Base-by-base conservation (phyloP, 306 rosid species). In the Prunus persica region DNA sequence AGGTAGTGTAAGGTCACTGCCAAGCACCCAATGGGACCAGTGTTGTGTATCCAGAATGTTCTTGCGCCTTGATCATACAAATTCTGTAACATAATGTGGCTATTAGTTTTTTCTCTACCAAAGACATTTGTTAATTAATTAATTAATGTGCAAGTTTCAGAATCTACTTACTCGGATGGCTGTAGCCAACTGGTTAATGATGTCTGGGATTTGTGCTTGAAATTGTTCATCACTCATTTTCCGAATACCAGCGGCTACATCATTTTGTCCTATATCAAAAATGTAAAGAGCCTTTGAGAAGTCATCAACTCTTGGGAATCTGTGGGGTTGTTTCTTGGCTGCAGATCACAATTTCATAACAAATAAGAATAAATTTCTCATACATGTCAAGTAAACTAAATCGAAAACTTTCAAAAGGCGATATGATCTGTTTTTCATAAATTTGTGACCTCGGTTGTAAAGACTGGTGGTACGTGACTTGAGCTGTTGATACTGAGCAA, bases 251-350 rank as follows among this genome's bases (percentile, higher is more conserved):
- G 88, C 91, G 20, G 88, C 85, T n/a, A 93, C 30, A 77, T 91
- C 97, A 83, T 93, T 93, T 69, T 93, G 98, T 13, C 97, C 98
- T 54, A 90, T 88, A 65, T 93, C 98, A 13, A 93, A 60, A 11
- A 87, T 88, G 81, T 87, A 91, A 43, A 93, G 85, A 64, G 97
- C 91, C 77, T 84, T 88, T 6, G 87, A 76, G 79, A 88, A 90
- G 5, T 93, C 97, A 82, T 90, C 86, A 14, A 87, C 86, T 65
- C 76, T 74, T 0, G 98, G 96, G 56, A 87, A 76, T 76, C 19
- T 64, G 11, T 52, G 71, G 9, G 91, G 76, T 22, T 24, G 24
- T 18, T 57, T 70, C 19, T 64, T 65, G 69, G 46, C 90, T 93
- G 70, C 72, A 73, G 18, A 64, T 16, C 76, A 25, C 1, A 55